Percentiles rank a stretch among this genome's conserved stretches.
Evolutionary conservation across 768 basidiomycete genomes (phyloP).

Genomic region (Russula compacta): DNA sequence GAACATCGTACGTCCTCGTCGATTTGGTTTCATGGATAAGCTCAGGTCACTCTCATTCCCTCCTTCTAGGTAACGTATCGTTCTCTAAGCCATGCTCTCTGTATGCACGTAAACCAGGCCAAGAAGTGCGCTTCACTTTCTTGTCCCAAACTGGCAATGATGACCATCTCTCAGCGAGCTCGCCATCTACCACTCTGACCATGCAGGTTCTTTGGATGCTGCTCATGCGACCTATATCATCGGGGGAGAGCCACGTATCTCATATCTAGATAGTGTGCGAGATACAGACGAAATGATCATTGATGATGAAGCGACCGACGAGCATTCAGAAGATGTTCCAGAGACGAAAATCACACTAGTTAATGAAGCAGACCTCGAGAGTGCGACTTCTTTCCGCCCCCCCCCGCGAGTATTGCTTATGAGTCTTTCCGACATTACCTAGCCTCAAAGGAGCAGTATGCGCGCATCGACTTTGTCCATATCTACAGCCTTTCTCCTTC

Average conservation of each 20-base stretch:
- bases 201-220: conserved; percentile 32
- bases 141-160: neutral
- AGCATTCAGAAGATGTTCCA: conserved; percentile 35
- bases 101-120: conserved; percentile 66
- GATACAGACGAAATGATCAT: conserved; percentile 28
- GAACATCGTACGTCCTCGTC: conserved; percentile 30
- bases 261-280: neutral
- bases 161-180: conserved; percentile 43
- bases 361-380: conserved; percentile 53
- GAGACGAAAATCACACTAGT: conserved; percentile 48
- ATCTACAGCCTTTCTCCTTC: conserved; percentile 68
- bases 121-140: conserved; percentile 49
- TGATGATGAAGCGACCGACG: conserved; percentile 30
- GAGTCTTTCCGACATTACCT: neutral
- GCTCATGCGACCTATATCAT: conserved; percentile 65
- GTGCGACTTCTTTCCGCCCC: conserved; percentile 32
- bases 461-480: conserved; percentile 45
- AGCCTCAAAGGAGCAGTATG: conserved; percentile 50
- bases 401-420: neutral
- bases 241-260: conserved; percentile 38
- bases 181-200: conserved; percentile 43
- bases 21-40: neutral
- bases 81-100: conserved; percentile 60
- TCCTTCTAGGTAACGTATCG: conserved; percentile 63
- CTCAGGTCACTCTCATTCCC: neutral